A percentile compares a stretch with the other conserved stretches of the same genome.
phyloP scores from a whole-genome alignment of 371 early-diverging fungal genomes.

The Mortierella sp. region DNA sequence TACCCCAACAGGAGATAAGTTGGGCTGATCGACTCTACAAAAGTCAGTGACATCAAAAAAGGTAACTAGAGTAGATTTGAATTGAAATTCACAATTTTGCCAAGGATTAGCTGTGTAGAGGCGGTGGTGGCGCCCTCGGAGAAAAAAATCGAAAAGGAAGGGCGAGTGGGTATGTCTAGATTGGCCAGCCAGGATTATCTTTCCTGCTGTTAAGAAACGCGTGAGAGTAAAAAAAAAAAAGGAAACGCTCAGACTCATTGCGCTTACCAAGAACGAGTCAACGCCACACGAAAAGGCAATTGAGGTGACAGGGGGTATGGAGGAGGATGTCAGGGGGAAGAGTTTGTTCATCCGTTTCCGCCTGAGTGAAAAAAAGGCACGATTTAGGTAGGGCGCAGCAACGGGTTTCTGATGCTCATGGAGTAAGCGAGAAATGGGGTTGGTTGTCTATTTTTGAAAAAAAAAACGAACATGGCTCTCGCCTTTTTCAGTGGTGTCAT shows the following conservation, averaged over 20 bases:
- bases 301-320: too few species aligned
- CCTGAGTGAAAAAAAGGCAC: background rate
- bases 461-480: background rate
- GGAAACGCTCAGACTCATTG: too few species aligned
- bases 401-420: background rate
- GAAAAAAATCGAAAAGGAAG: background rate
- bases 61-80: background rate
- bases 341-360: background rate
- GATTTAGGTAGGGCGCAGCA: background rate
- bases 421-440: background rate
- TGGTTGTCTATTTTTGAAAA: constrained; percentile 11
- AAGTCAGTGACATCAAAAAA: too few species aligned
- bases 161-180: background rate
- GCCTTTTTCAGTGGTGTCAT: background rate
- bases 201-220: background rate
- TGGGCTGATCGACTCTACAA: too few species aligned
- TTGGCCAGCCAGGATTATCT: background rate
- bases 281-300: background rate
- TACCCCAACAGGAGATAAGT: too few species aligned
- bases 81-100: background rate
- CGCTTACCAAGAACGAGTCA: background rate
- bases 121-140: background rate
- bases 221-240: background rate
- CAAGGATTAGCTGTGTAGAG: background rate
- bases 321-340: background rate